Percentiles rank a stretch among this genome's conserved stretches.
Evolutionary conservation across 2,329 filamentous ascomycete genomes (phyloP).

Genomic region (Nothopassalora personata): DNA sequence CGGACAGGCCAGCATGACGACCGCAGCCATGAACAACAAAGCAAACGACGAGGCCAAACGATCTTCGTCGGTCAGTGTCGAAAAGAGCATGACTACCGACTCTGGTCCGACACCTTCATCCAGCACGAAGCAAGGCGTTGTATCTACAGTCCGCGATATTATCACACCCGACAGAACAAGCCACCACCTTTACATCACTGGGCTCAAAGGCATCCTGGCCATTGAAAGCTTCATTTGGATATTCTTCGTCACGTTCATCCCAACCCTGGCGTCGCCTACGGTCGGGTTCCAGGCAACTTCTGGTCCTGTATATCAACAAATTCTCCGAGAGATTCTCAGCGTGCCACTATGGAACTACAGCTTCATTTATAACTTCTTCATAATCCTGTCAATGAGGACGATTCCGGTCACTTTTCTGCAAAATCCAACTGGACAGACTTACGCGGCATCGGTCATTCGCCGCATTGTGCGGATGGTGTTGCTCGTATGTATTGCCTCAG

Average conservation of each 20-base stretch:
- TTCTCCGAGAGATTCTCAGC: slow-evolving; percentile 42
- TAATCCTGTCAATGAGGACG: slow-evolving; percentile 43
- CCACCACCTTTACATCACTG: slow-evolving; percentile 35
- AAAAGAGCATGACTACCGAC: not conserved
- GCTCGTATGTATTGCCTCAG: slow-evolving; percentile 38
- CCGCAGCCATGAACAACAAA: not conserved
- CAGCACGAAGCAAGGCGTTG: not conserved
- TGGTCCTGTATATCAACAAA: slow-evolving; percentile 38
- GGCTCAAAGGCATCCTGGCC: slow-evolving; percentile 42
- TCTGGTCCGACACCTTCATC: not conserved
- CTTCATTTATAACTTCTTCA: slow-evolving; percentile 43
- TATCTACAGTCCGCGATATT: not conserved
- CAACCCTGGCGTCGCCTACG: slow-evolving; percentile 39
- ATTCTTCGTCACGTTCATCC: slow-evolving; percentile 44
- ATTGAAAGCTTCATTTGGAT: slow-evolving; percentile 42
- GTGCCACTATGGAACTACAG: slow-evolving; percentile 44
- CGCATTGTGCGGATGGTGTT: slow-evolving; percentile 41
- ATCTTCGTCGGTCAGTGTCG: not conserved
- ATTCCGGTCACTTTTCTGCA: slow-evolving; percentile 41
- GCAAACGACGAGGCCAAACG: not conserved
- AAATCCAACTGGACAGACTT: slow-evolving; percentile 31
- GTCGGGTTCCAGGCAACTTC: slow-evolving; percentile 35
- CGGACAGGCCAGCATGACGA: not conserved
- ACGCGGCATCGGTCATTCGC: slow-evolving; percentile 40
- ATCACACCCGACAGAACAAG: slow-evolving; percentile 1